A percentile compares a stretch with the other conserved stretches of the same genome.
Conservation (phyloP, 257 asterid species). For the Solanum sejunctum region DNA sequence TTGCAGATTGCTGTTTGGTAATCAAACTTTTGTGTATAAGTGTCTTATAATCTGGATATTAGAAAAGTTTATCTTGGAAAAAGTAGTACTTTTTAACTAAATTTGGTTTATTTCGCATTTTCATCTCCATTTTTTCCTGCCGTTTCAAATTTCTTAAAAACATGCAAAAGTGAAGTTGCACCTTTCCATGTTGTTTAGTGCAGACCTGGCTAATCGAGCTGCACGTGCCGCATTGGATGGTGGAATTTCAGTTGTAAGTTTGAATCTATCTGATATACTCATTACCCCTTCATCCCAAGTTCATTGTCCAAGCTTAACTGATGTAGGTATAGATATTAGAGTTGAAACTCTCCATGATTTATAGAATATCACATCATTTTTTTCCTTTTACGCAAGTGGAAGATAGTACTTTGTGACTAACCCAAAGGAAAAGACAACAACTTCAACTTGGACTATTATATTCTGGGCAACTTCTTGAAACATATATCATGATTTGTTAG, state of each 20-base stretch:
- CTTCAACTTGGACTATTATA: not conserved
- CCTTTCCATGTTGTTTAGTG: slow-evolving; percentile 27
- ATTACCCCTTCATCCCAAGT: not conserved
- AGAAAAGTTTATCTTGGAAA: not conserved
- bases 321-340: not conserved
- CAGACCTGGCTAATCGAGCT: slow-evolving; percentile 68
- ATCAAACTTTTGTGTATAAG: not conserved
- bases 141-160: not conserved
- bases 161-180: not conserved
- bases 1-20: not conserved
- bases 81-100: not conserved
- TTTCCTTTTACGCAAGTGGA: not conserved
- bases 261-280: not conserved
- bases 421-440: not conserved
- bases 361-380: not conserved
- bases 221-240: slow-evolving; percentile 65
- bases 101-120: not conserved
- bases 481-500: not conserved
- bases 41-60: not conserved
- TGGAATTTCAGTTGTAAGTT: slow-evolving; percentile 67
- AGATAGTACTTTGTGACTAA: not conserved
- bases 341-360: not conserved
- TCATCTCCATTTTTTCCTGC: not conserved
- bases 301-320: not conserved
- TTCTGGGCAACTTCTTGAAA: not conserved